Conservation (phyloP, 257 asterid species). For the Salvia splendens region DNA sequence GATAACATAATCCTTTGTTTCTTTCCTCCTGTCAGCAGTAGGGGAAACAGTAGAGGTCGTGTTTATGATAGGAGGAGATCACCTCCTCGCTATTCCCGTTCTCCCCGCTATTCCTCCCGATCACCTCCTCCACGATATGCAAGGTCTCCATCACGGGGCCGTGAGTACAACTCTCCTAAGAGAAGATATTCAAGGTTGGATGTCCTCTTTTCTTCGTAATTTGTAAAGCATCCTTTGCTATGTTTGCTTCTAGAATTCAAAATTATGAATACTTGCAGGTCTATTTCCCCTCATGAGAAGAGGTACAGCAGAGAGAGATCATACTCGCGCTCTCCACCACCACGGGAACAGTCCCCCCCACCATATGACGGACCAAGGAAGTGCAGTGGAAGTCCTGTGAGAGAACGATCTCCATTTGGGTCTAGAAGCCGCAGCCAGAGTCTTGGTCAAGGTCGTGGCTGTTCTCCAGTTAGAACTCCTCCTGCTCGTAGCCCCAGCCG, state of each 20-base stretch:
- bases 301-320: slow-evolving; percentile 71
- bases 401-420: slow-evolving; percentile 49
- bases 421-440: slow-evolving; percentile 58
- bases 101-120: slow-evolving; percentile 72
- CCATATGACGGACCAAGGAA: slow-evolving; percentile 51
- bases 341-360: slow-evolving; percentile 48
- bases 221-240: not conserved
- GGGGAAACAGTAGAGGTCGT: slow-evolving; percentile 62
- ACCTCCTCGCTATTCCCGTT: slow-evolving; percentile 75
- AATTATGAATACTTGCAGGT: slow-evolving; percentile 42
- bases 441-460: slow-evolving; percentile 49
- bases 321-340: slow-evolving; percentile 55
- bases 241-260: not conserved
- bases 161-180: slow-evolving; percentile 73
- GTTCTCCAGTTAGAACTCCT: slow-evolving; percentile 41
- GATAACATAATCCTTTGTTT: not conserved
- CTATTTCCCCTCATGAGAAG: slow-evolving; percentile 65
- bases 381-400: slow-evolving; percentile 57
- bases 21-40: not conserved
- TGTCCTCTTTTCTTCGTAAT: not conserved
- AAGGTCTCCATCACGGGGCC: slow-evolving; percentile 61
- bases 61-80: slow-evolving; percentile 79
- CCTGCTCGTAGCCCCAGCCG: slow-evolving; percentile 40
- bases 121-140: slow-evolving; percentile 77
- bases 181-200: slow-evolving; percentile 74